phyloP scores from a whole-genome alignment of 441 rosid species.

The Biscutella laevigata region DNA sequence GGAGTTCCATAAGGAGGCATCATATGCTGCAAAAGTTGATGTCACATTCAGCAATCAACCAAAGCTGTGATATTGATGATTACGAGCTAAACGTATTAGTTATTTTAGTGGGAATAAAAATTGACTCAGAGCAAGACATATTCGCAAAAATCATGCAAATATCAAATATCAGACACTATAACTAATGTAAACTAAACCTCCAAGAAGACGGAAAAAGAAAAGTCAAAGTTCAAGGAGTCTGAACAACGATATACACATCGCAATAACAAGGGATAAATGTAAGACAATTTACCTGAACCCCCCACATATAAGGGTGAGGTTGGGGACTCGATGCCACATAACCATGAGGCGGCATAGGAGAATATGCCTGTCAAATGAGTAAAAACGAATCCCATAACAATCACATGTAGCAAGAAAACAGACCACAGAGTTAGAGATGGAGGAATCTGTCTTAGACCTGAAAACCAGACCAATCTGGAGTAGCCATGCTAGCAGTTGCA shows the following conservation, averaged over 20 bases:
- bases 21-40: constrained; percentile 49
- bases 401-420: constrained; percentile 8
- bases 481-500: constrained; percentile 42
- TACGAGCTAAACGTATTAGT: background rate
- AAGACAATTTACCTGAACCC: constrained; percentile 64
- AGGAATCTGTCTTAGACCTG: constrained; percentile 47
- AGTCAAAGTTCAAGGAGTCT: background rate
- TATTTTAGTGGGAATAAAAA: background rate
- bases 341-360: constrained; percentile 92
- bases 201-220: background rate
- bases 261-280: background rate
- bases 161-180: background rate
- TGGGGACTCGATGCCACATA: constrained; percentile 89
- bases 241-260: constrained; percentile 1
- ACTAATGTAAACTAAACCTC: background rate
- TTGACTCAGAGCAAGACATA: background rate
- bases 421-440: background rate
- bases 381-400: constrained; percentile 16
- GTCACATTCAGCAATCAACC: background rate
- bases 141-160: background rate
- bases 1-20: constrained; percentile 96
- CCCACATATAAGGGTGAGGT: constrained; percentile 98
- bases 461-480: constrained; percentile 86
- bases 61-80: background rate
- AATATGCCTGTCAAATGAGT: constrained; percentile 66